These are phyloP conservation scores for Anthracocystis walkeri DNA, from an alignment of 1,284 basidiomycete species.

Conservation along the genomic window DNA sequence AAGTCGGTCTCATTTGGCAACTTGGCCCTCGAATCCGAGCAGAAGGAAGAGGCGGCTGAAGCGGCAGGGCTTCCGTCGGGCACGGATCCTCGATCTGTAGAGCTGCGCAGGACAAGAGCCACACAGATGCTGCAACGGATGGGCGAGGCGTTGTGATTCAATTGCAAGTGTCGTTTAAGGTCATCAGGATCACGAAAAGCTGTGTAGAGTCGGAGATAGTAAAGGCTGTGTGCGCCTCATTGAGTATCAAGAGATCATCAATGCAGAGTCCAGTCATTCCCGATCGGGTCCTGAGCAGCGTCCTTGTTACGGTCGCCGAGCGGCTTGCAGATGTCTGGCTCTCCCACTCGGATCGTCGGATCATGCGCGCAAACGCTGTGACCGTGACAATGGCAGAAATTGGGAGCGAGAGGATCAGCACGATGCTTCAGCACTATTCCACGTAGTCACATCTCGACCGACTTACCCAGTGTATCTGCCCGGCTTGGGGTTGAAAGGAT, in stretches of 20 bases:
- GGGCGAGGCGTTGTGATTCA: slow-evolving; percentile 29
- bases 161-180: not conserved
- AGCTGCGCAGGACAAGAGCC: slow-evolving; percentile 34
- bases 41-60: slow-evolving; percentile 31
- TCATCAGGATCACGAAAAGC: no score
- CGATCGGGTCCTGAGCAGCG: not conserved
- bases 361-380: slow-evolving; percentile 23
- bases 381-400: no score
- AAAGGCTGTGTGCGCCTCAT: not conserved
- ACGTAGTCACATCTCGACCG: not conserved
- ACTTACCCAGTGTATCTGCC: slow-evolving; percentile 20
- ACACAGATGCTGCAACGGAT: slow-evolving; percentile 32
- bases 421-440: not conserved
- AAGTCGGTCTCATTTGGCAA: slow-evolving; percentile 49
- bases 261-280: slow-evolving; percentile 8
- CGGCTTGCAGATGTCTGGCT: slow-evolving; percentile 16
- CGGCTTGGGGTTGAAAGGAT: not conserved
- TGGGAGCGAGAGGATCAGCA: not conserved
- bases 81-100: slow-evolving; percentile 33
- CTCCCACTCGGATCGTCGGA: slow-evolving; percentile 12
- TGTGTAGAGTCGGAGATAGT: not conserved
- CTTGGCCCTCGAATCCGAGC: slow-evolving; percentile 36
- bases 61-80: slow-evolving; percentile 25
- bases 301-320: not conserved
- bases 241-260: not conserved